These are phyloP conservation scores for Trichosporon sp. DNA, from an alignment of 1,284 basidiomycete genomes.

Conservation along the genomic window DNA sequence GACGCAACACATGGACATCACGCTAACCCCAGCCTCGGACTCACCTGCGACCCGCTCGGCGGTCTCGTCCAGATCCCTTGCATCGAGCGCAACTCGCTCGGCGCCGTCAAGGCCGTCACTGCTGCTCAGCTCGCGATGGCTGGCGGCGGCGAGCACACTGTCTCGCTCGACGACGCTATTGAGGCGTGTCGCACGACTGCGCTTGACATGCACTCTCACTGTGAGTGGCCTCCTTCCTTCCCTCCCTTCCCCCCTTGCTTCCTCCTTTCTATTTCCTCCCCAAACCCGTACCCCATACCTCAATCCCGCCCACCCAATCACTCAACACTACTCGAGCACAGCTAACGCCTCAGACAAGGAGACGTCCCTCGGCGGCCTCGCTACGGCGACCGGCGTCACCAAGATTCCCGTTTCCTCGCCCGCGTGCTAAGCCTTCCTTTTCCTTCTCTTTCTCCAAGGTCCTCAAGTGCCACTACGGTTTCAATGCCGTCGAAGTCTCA, in stretches of 20 bases:
- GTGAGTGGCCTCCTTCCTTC: too few relatives aligned
- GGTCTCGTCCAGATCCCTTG: slow-evolving; percentile 82
- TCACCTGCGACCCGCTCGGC: slow-evolving; percentile 89
- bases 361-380: slow-evolving; percentile 64
- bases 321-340: neutral
- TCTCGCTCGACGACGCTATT: slow-evolving; percentile 79
- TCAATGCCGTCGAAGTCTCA: too few relatives aligned
- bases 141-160: slow-evolving; percentile 61
- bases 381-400: slow-evolving; percentile 50
- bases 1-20: too few relatives aligned
- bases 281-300: too few relatives aligned
- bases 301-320: too few relatives aligned
- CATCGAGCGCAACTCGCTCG: slow-evolving; percentile 58
- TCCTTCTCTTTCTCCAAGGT: too few relatives aligned
- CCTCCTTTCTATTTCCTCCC: too few relatives aligned
- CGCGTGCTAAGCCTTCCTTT: neutral
- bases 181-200: slow-evolving; percentile 93
- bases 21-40: slow-evolving; percentile 53
- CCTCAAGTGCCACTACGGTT: too few relatives aligned
- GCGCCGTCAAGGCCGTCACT: slow-evolving; percentile 77
- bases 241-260: too few relatives aligned
- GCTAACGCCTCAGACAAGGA: slow-evolving; percentile 61
- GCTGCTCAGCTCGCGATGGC: slow-evolving; percentile 94
- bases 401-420: slow-evolving; percentile 2
- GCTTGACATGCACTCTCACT: slow-evolving; percentile 51